phyloP scores from a whole-genome alignment of 805 yeast species.

The Candida adriatica region DNA sequence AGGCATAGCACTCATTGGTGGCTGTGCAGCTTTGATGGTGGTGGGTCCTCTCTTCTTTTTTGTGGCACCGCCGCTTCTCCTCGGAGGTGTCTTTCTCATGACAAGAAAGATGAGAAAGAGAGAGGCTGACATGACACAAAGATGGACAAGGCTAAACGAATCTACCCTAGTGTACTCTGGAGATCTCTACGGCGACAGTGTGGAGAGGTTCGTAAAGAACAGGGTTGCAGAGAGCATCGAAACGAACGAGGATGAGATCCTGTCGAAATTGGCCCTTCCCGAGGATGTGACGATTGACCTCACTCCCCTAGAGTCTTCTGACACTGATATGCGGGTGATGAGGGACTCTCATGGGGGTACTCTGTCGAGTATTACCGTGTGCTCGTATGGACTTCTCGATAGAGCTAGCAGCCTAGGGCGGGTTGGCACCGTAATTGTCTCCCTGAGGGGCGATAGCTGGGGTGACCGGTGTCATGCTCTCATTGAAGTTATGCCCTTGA shows the following conservation, averaged over 20 bases:
- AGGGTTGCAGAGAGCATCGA: slow-evolving; percentile 16
- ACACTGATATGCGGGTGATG: slow-evolving; percentile 14
- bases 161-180: slow-evolving; percentile 16
- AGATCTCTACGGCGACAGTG: slow-evolving; percentile 8
- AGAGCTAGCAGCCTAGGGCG: too few relatives aligned
- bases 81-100: slow-evolving; percentile 15
- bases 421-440: too few relatives aligned
- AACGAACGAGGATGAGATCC: slow-evolving; percentile 14
- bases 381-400: too few relatives aligned
- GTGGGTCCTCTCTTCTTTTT: slow-evolving; percentile 19
- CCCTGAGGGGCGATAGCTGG: too few relatives aligned
- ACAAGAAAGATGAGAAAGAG: slow-evolving; percentile 9
- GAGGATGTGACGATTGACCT: slow-evolving; percentile 8
- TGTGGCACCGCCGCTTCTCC: slow-evolving; percentile 18
- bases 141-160: slow-evolving; percentile 11
- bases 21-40: slow-evolving; percentile 11
- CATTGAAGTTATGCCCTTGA: slow-evolving; percentile 12
- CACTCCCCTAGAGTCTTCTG: slow-evolving; percentile 13
- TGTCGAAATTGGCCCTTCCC: slow-evolving; percentile 4
- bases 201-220: slow-evolving; percentile 10
- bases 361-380: too few relatives aligned
- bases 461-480: slow-evolving; percentile 10
- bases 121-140: slow-evolving; percentile 8
- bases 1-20: slow-evolving; percentile 7
- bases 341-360: too few relatives aligned